Conservation (phyloP, 2,329 filamentous ascomycete genomes). For the Xylaria sp. region DNA sequence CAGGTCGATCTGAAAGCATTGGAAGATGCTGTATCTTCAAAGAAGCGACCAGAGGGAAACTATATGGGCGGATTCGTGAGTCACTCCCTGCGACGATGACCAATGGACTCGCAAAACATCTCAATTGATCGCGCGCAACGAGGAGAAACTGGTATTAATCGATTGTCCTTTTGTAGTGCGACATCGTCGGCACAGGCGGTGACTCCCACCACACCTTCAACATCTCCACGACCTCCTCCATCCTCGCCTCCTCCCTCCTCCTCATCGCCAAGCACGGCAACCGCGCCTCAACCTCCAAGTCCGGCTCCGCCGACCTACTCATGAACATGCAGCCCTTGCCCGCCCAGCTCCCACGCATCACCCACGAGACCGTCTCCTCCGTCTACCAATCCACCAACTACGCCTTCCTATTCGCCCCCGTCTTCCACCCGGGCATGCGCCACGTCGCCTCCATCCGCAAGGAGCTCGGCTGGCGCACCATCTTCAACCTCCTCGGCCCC, state of each 20-base stretch:
- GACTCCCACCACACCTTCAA: conserved; percentile 98
- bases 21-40: conserved; percentile 52
- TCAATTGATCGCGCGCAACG: neutral
- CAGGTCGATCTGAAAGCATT: conserved; percentile 63
- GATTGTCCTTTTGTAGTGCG: conserved; percentile 47
- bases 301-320: conserved; percentile 88
- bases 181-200: conserved; percentile 96
- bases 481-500: conserved; percentile 95
- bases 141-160: neutral
- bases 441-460: conserved; percentile 80
- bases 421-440: conserved; percentile 93
- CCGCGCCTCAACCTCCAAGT: conserved; percentile 89
- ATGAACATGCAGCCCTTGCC: conserved; percentile 66
- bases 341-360: conserved; percentile 69
- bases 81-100: conserved; percentile 9
- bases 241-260: conserved; percentile 79
- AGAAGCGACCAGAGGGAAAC: conserved; percentile 60
- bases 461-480: conserved; percentile 87
- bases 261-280: conserved; percentile 94
- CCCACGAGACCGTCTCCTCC: conserved; percentile 60
- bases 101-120: neutral
- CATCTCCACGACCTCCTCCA: conserved; percentile 90
- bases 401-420: conserved; percentile 89
- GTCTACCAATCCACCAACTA: conserved; percentile 84
- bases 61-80: conserved; percentile 82